Conservation (phyloP, 148 eudicot species). For the Nepenthes gracilis region DNA sequence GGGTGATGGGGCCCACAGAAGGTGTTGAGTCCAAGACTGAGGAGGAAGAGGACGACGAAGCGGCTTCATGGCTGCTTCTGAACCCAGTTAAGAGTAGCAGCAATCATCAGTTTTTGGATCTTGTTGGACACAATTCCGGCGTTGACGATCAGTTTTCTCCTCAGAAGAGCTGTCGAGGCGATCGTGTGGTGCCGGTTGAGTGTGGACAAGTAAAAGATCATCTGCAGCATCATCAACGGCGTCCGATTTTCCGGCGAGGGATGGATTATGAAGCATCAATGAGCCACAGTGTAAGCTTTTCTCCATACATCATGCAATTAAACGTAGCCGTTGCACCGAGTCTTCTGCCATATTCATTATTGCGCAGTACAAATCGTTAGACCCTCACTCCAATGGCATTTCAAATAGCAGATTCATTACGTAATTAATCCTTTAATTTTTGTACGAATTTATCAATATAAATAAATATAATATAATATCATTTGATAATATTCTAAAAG, state of each 20-base stretch:
- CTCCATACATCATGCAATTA: not conserved
- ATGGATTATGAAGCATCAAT: constrained; percentile 46
- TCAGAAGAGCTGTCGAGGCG: constrained; percentile 33
- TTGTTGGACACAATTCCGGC: constrained; percentile 44
- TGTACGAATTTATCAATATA: too few relatives aligned
- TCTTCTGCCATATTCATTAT: too few relatives aligned
- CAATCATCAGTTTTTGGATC: constrained; percentile 45
- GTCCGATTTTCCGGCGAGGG: constrained; percentile 25
- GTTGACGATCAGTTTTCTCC: constrained; percentile 28
- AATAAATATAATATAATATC: too few relatives aligned
- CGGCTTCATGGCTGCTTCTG: constrained; percentile 69
- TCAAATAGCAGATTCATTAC: too few relatives aligned
- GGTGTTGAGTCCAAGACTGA: constrained; percentile 17
- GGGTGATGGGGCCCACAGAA: constrained; percentile 9
- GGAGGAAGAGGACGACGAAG: constrained; percentile 67
- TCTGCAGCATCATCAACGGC: constrained; percentile 17
- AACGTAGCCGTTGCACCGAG: not conserved
- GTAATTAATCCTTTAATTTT: too few relatives aligned
- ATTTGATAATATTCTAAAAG: too few relatives aligned
- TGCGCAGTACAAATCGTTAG: too few relatives aligned
- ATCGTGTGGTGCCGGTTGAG: constrained; percentile 61
- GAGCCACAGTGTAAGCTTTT: constrained; percentile 53
- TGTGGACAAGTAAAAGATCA: constrained; percentile 21
- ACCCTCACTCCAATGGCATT: too few relatives aligned
- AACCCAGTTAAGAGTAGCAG: constrained; percentile 38